These are phyloP conservation scores for Zymoseptoria tritici DNA, from an alignment of 2,329 filamentous ascomycete species.

Conservation along the genomic window DNA sequence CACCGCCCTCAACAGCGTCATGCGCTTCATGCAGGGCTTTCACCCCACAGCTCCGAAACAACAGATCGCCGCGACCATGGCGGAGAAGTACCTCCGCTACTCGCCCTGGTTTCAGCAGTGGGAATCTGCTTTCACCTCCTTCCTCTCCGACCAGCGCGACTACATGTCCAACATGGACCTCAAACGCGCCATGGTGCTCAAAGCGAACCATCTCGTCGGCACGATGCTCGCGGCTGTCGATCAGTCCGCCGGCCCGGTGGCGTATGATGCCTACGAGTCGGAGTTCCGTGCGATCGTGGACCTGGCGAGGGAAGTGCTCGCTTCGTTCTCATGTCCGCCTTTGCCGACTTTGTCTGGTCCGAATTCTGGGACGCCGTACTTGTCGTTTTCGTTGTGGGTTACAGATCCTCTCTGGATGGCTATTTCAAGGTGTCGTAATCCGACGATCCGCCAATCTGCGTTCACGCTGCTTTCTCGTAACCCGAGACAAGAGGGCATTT, in stretches of 20 bases:
- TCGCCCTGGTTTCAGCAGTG: constrained; percentile 27
- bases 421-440: constrained; percentile 26
- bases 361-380: constrained; percentile 24
- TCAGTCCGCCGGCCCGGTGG: constrained; percentile 24
- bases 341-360: constrained; percentile 24
- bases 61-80: constrained; percentile 26
- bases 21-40: constrained; percentile 29
- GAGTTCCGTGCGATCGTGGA: constrained; percentile 30
- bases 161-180: constrained; percentile 25
- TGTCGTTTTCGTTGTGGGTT: constrained; percentile 29
- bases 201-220: constrained; percentile 28
- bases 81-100: constrained; percentile 26
- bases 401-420: constrained; percentile 30
- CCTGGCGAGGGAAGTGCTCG: constrained; percentile 26
- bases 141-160: constrained; percentile 19
- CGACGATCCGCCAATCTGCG: constrained; percentile 26
- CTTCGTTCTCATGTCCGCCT: constrained; percentile 27
- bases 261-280: constrained; percentile 27
- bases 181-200: constrained; percentile 30
- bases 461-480: constrained; percentile 28
- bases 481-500: constrained; percentile 29
- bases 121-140: constrained; percentile 25
- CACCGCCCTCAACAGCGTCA: constrained; percentile 27
- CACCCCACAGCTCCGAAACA: constrained; percentile 23
- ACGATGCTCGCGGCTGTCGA: constrained; percentile 28